Percentiles rank a stretch among this genome's conserved stretches.
These are phyloP conservation scores for Teratosphaeriaceae sp. DNA, from an alignment of 2,329 filamentous ascomycete species.

Conservation along the genomic window DNA sequence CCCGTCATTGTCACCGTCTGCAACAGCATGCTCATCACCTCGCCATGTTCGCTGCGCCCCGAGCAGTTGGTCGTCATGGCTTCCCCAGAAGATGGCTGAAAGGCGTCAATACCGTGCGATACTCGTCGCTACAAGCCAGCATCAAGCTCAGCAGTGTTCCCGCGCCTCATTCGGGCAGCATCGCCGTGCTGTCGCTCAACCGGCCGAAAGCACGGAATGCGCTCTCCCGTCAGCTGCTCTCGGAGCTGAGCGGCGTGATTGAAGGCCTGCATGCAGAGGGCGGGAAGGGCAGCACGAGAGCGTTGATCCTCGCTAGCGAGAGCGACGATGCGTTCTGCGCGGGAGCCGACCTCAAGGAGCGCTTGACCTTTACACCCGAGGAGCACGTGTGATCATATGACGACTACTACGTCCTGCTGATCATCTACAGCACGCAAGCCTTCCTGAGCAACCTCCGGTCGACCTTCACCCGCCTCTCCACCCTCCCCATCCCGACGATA, in stretches of 20 bases:
- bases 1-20: too few species aligned
- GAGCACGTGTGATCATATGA: conserved; percentile 53
- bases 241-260: conserved; percentile 64
- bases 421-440: conserved; percentile 57
- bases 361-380: conserved; percentile 65
- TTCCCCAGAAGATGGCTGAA: conserved; percentile 10
- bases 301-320: conserved; percentile 75
- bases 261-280: conserved; percentile 58
- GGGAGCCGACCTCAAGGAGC: conserved; percentile 89
- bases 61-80: conserved; percentile 7
- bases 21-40: background rate
- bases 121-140: conserved; percentile 20
- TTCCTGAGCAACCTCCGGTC: conserved; percentile 73
- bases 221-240: conserved; percentile 72
- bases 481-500: conserved; percentile 82
- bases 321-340: conserved; percentile 88
- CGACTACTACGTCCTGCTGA: background rate
- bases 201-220: conserved; percentile 82
- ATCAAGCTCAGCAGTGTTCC: conserved; percentile 69
- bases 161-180: conserved; percentile 72
- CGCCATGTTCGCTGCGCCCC: conserved; percentile 6
- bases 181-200: conserved; percentile 83
- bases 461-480: conserved; percentile 66
- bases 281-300: conserved; percentile 59
- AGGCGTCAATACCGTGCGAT: background rate